These are phyloP conservation scores for Metschnikowia cubensis DNA, from an alignment of 805 yeast genomes.

Conservation along the genomic window DNA sequence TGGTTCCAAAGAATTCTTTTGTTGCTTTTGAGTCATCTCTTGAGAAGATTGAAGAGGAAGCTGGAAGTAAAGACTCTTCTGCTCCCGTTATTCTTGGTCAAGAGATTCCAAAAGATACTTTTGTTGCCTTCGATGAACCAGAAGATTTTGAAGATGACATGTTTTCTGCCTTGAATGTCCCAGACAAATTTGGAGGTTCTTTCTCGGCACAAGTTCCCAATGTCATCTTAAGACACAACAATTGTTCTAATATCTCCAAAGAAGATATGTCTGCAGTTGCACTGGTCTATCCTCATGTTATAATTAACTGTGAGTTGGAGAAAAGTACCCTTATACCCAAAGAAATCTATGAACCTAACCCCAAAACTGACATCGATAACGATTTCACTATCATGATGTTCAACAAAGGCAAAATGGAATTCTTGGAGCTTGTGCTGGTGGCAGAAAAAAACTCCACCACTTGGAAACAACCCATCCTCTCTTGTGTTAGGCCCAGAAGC, in stretches of 20 bases:
- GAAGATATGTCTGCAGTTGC: constrained; percentile 5
- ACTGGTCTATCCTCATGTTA: constrained; percentile 12
- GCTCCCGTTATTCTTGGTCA: no score
- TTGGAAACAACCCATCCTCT: constrained; percentile 7
- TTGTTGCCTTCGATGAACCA: no score
- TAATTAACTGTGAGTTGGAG: constrained; percentile 12
- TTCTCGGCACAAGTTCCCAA: background rate
- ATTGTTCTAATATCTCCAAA: constrained; percentile 10
- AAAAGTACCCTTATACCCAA: constrained; percentile 11
- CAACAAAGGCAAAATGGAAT: background rate
- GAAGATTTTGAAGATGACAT: background rate
- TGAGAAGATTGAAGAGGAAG: no score
- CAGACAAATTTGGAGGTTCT: background rate
- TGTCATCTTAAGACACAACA: background rate
- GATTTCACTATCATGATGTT: background rate
- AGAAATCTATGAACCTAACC: background rate
- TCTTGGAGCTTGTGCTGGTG: constrained; percentile 6
- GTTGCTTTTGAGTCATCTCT: no score
- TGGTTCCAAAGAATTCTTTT: no score
- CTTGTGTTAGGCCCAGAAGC: constrained; percentile 9
- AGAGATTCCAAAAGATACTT: no score
- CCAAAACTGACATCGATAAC: background rate
- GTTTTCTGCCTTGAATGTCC: background rate
- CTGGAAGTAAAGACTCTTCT: no score
- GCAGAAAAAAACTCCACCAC: constrained; percentile 2